Evolutionary conservation across 1,139 yeast genomes (phyloP).

Genomic region (Pneumocystis carinii): DNA sequence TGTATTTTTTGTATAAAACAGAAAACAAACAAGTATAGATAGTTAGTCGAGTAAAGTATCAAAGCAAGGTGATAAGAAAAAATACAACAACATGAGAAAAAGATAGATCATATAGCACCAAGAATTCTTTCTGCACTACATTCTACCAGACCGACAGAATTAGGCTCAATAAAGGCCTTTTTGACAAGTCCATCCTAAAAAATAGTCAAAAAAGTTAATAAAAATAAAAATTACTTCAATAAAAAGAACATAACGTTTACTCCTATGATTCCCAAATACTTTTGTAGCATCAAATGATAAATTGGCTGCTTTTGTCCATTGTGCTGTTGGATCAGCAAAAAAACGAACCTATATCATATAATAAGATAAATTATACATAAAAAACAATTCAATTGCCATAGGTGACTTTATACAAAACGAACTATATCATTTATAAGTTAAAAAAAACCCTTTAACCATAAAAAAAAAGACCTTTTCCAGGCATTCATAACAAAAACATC

Average conservation of each 20-base stretch:
- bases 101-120: too few relatives aligned
- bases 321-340: constrained; percentile 66
- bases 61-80: too few relatives aligned
- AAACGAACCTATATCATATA: constrained; percentile 30
- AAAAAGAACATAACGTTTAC: constrained; percentile 60
- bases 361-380: not conserved
- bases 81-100: too few relatives aligned
- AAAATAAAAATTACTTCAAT: constrained; percentile 32
- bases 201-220: not conserved
- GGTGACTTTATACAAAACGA: constrained; percentile 20
- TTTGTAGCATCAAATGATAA: constrained; percentile 55
- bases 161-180: constrained; percentile 63
- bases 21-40: too few relatives aligned
- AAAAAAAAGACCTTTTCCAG: constrained; percentile 38
- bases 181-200: constrained; percentile 42
- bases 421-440: too few relatives aligned
- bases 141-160: constrained; percentile 47
- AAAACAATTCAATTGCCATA: constrained; percentile 22
- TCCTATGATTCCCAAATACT: constrained; percentile 59
- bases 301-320: constrained; percentile 50
- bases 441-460: too few relatives aligned
- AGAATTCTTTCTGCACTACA: not conserved
- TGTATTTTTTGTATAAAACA: too few relatives aligned
- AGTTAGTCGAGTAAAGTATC: too few relatives aligned
- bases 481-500: constrained; percentile 76